phyloP scores from a whole-genome alignment of 352 stramenopile genomes.

The Phytophthora ohioensis region DNA sequence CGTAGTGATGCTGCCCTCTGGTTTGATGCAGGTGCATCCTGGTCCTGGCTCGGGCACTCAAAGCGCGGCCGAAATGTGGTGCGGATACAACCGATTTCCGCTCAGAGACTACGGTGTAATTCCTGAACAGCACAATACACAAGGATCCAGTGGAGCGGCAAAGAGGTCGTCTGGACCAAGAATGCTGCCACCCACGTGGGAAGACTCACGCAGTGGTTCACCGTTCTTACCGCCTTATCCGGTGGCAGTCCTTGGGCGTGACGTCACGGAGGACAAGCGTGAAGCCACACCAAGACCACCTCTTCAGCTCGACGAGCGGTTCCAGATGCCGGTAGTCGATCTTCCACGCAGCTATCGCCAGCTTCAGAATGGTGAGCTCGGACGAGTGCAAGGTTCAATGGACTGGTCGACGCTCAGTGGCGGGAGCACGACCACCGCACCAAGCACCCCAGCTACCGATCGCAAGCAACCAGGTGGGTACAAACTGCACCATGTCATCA shows the following conservation, averaged over 20 bases:
- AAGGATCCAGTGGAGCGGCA: background rate
- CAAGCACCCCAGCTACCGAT: background rate
- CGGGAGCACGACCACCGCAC: background rate
- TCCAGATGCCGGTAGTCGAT: slow-evolving; percentile 29
- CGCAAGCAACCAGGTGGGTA: slow-evolving; percentile 37
- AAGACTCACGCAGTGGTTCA: slow-evolving; percentile 45
- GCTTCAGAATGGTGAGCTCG: slow-evolving; percentile 17
- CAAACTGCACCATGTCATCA: background rate
- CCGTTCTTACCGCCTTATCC: slow-evolving; percentile 73
- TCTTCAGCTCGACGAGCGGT: slow-evolving; percentile 28
- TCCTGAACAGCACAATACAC: background rate
- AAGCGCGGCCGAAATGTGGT: slow-evolving; percentile 38
- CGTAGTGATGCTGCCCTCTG: slow-evolving; percentile 68
- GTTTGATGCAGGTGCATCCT: slow-evolving; percentile 57
- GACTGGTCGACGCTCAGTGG: slow-evolving; percentile 20
- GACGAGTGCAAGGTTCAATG: slow-evolving; percentile 31
- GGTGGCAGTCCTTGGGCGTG: slow-evolving; percentile 48
- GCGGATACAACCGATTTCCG: slow-evolving; percentile 66
- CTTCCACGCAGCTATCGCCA: slow-evolving; percentile 10
- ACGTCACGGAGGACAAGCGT: slow-evolving; percentile 44
- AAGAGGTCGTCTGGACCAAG: slow-evolving; percentile 28
- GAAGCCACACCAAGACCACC: slow-evolving; percentile 29
- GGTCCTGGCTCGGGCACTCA: slow-evolving; percentile 20
- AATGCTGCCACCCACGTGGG: slow-evolving; percentile 73
- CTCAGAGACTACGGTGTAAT: slow-evolving; percentile 19